Conservation (phyloP, 139 green algal genomes). For the Tetradesmus obliquus region DNA sequence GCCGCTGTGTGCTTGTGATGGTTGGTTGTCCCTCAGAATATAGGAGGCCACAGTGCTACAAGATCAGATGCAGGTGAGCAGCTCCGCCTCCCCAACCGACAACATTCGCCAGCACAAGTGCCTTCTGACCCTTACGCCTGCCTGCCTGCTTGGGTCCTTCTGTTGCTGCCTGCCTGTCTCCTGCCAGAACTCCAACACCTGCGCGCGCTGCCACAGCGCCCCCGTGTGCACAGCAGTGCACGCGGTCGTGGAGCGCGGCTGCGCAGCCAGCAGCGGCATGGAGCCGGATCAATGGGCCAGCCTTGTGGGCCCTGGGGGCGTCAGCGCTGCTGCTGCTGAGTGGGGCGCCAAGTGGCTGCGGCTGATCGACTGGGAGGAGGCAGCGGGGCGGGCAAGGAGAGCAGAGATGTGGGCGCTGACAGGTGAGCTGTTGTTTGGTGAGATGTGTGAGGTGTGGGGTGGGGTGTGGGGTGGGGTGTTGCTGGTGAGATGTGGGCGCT, state of each 20-base stretch:
- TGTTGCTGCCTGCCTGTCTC: background rate
- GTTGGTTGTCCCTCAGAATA: too few relatives aligned
- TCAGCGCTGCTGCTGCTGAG: slow-evolving; percentile 46
- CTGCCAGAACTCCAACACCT: slow-evolving; percentile 35
- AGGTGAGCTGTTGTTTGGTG: slow-evolving; percentile 46
- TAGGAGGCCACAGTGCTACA: too few relatives aligned
- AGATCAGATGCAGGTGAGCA: too few relatives aligned
- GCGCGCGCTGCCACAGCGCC: slow-evolving; percentile 65
- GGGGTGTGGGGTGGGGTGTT: slow-evolving; percentile 68
- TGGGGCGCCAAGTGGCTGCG: slow-evolving; percentile 80
- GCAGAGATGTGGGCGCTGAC: slow-evolving; percentile 76
- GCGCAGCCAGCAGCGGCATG: slow-evolving; percentile 51
- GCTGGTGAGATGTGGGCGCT: too few relatives aligned
- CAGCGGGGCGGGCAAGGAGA: slow-evolving; percentile 2
- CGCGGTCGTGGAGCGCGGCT: slow-evolving; percentile 62
- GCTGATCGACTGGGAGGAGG: slow-evolving; percentile 83
- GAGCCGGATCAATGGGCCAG: slow-evolving; percentile 41
- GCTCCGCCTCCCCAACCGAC: too few relatives aligned
- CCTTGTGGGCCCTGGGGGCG: background rate
- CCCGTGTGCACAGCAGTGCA: slow-evolving; percentile 69
- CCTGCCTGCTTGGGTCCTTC: background rate
- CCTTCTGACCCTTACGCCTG: background rate
- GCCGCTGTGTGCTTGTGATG: too few relatives aligned
- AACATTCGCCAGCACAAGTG: background rate
- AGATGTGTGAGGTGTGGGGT: slow-evolving; percentile 72